phyloP scores from a whole-genome alignment of 139 green algal species.

The Volvox reticuliferus region DNA sequence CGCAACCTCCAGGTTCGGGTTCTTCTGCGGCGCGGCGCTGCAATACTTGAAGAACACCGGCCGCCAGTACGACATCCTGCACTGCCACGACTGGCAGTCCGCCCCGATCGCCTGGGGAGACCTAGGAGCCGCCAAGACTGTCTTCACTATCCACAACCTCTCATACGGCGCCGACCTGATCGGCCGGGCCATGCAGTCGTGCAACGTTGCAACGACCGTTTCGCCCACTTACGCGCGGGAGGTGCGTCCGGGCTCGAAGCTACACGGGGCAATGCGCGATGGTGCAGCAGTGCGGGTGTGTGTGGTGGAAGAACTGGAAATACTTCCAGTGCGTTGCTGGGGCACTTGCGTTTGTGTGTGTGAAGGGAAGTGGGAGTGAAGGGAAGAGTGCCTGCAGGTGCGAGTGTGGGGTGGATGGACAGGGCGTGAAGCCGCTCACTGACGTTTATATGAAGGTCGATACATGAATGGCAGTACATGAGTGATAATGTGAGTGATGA shows the following conservation, averaged over 20 bases:
- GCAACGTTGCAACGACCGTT: constrained; percentile 91
- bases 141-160: constrained; percentile 98
- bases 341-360: no score
- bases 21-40: constrained; percentile 92
- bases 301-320: no score
- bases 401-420: no score
- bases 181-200: constrained; percentile 74
- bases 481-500: no score
- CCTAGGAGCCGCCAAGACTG: constrained; percentile 50
- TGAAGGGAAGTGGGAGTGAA: no score
- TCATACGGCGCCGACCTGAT: constrained; percentile 92
- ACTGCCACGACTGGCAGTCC: constrained; percentile 97
- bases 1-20: constrained; percentile 76
- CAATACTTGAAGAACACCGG: constrained; percentile 83
- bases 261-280: not conserved
- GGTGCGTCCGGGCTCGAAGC: constrained; percentile 47
- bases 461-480: no score
- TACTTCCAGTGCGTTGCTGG: no score
- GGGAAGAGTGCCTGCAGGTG: no score
- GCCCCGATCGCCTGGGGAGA: constrained; percentile 79
- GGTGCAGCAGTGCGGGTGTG: no score
- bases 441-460: no score
- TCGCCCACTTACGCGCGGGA: constrained; percentile 95
- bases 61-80: constrained; percentile 88
- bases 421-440: no score